Base-by-base conservation (phyloP, 345 rosid genomes). In the Corymbia maculata region DNA sequence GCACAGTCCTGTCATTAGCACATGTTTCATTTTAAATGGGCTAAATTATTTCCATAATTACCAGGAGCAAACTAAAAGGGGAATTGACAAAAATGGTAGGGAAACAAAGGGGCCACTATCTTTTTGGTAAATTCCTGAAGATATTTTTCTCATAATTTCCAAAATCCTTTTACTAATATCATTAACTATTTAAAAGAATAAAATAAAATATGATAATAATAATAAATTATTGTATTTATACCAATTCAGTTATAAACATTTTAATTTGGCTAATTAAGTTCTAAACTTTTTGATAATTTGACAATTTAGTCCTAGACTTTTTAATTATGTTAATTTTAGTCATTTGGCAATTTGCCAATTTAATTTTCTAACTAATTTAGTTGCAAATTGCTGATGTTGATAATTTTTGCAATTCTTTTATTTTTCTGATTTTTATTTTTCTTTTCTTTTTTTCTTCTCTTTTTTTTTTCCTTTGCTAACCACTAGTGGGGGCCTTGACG, bases 161-260 rank as follows among this genome's bases (percentile, higher is more conserved):
- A 55, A 55, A 55, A 55, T 55, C 24, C 6, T 55, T 55, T 0
- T 55, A 21, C 61, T 55, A 55, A 55, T 55, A 55, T 55, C 28
- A 22, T 55, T 22, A 55, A 55, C 12, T 55, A 55, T 26, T 12
- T 52, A 55, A 55, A 21, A 0, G 24, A 55, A 55, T 36, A 36
- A 0, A 2, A 1, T 0, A 22, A 55, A 55, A 21, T 55, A 22
- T 0, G 6, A 22, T 21, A 55, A 2, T 4, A 22, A 0, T 55
- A 12, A 22, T 22, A 9, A 22, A 0, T 0, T 55, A 55, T 55
- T 55, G 24, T 5, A 55, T 55, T 4, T 21, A 55, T 55, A 1
- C 61, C 13, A 22, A 22, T 22, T 55, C 6, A 22, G 12, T 55
- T 55, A 0, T 55, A 9, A 55, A 55, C 24, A 55, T 55, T 1